Base-by-base conservation (phyloP, 768 basidiomycete species). In the Neoboletus subvelutipes region DNA sequence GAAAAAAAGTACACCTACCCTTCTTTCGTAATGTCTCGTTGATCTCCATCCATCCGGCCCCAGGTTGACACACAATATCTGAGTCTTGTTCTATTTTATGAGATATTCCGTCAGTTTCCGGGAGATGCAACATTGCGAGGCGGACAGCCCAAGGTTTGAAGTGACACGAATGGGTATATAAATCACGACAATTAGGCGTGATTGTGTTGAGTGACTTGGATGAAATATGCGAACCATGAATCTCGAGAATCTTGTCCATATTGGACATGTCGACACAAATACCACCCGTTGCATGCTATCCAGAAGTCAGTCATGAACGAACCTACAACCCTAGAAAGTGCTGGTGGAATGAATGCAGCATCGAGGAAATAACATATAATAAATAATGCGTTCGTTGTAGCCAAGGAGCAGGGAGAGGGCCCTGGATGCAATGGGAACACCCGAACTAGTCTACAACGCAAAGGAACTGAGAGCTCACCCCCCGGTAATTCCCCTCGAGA, bases 191-290 rank as follows among this genome's bases (percentile, higher is more conserved):
- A 29, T 57, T 47, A 45, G 29, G 26, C n/a, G 7, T 24, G 22
- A 17, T 3, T 15, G 22, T 26, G 7, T 46, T 28, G 40, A 40
- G 10, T 12, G 22, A 42, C 39, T 43, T 9, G 4, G 11, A 45
- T 2, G 26, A 47, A 49, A 46, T 7, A 39, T 10, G 65, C 76
- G 31, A 57, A 87, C 88, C 86, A 64, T 92, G 81, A 45, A 94
- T 85, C 42, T 80, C 80, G 5, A 95, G 63, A 50, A 95, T 88
- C 52, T 80, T 78, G 68, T 93, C 80, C 94, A 97, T 96, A 9
- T 74, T 70, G 1, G 83, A 83, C 73, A 94, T 73, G 65, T 94
- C 90, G 17, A 95, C 74, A 55, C 89, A 93, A 41, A 96, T 92
- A 0, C 91, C 86, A 11, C 86, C 86, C 10, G 57, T 45, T 31